Evolutionary conservation across 2,329 filamentous ascomycete genomes (phyloP).

Genomic region (Fusarium gaditjirri): DNA sequence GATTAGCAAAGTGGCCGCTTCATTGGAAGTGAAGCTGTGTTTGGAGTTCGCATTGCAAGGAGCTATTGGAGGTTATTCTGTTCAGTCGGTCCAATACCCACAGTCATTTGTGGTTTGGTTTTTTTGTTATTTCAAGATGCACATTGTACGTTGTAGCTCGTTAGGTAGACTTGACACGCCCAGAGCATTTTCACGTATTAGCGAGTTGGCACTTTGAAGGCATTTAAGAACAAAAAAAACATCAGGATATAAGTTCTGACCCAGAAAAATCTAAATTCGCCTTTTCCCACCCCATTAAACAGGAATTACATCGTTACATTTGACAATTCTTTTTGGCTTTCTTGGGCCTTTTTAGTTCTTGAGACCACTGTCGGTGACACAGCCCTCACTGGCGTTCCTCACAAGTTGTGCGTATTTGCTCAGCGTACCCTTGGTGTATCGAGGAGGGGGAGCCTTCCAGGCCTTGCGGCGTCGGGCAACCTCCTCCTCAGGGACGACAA

Average conservation of each 20-base stretch:
- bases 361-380: slow-evolving; percentile 62
- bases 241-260: slow-evolving; percentile 32
- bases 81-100: slow-evolving; percentile 24
- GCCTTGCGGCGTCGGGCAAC: slow-evolving; percentile 65
- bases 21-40: background rate
- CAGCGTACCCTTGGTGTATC: slow-evolving; percentile 72
- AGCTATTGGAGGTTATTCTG: slow-evolving; percentile 32
- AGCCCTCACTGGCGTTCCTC: slow-evolving; percentile 68
- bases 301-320: slow-evolving; percentile 39
- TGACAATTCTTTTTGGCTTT: slow-evolving; percentile 11
- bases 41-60: slow-evolving; percentile 41
- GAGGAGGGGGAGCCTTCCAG: slow-evolving; percentile 71
- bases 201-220: background rate
- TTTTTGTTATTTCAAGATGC: background rate
- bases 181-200: slow-evolving; percentile 1
- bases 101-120: slow-evolving; percentile 11
- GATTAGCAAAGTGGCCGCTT: background rate
- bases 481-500: slow-evolving; percentile 74
- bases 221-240: slow-evolving; percentile 14
- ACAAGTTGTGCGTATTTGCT: slow-evolving; percentile 75
- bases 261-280: slow-evolving; percentile 42
- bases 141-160: slow-evolving; percentile 7
- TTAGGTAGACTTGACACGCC: slow-evolving; percentile 16
- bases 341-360: slow-evolving; percentile 28
- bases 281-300: slow-evolving; percentile 44